Percentiles rank a stretch among this genome's conserved stretches.
Evolutionary conservation across 768 basidiomycete species (phyloP).

Genomic region (Agrocybe praecox): DNA sequence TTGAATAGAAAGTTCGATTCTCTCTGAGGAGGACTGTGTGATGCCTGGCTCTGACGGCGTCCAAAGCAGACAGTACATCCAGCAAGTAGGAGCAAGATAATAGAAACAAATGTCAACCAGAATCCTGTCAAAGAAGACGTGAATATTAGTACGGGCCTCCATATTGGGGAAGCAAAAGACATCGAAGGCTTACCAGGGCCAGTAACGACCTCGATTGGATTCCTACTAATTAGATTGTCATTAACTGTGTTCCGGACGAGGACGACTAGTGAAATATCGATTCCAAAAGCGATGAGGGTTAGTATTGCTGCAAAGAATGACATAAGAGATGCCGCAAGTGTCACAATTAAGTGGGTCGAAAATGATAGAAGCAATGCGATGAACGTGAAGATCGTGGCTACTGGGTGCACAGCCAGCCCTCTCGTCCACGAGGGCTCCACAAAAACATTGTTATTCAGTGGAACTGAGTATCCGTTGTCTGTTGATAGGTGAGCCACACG

Average conservation of each 20-base stretch:
- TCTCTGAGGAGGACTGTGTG: too few species aligned
- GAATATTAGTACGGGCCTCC: not conserved
- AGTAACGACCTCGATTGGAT: slow-evolving; percentile 30
- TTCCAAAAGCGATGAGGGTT: slow-evolving; percentile 72
- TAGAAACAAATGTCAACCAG: slow-evolving; percentile 72
- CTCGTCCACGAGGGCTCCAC: slow-evolving; percentile 68
- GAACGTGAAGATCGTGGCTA: slow-evolving; percentile 63
- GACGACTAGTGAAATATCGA: slow-evolving; percentile 75
- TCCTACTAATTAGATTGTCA: slow-evolving; percentile 46
- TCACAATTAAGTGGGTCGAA: slow-evolving; percentile 45
- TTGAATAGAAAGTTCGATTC: too few species aligned
- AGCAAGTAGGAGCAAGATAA: slow-evolving; percentile 65
- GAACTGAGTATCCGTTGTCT: slow-evolving; percentile 32
- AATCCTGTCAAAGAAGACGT: slow-evolving; percentile 48
- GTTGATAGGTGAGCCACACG: slow-evolving; percentile 52
- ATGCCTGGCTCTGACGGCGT: slow-evolving; percentile 46
- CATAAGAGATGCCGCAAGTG: slow-evolving; percentile 64
- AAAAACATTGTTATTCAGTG: slow-evolving; percentile 33
- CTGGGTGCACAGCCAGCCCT: slow-evolving; percentile 74
- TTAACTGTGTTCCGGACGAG: slow-evolving; percentile 60
- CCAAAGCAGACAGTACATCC: slow-evolving; percentile 75
- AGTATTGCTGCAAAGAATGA: slow-evolving; percentile 72
- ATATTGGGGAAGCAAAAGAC: not conserved
- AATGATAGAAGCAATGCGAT: slow-evolving; percentile 66
- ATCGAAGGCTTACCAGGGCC: slow-evolving; percentile 57